phyloP scores from a whole-genome alignment of 495 filamentous ascomycete species.

The Annulohypoxylon moriforme region DNA sequence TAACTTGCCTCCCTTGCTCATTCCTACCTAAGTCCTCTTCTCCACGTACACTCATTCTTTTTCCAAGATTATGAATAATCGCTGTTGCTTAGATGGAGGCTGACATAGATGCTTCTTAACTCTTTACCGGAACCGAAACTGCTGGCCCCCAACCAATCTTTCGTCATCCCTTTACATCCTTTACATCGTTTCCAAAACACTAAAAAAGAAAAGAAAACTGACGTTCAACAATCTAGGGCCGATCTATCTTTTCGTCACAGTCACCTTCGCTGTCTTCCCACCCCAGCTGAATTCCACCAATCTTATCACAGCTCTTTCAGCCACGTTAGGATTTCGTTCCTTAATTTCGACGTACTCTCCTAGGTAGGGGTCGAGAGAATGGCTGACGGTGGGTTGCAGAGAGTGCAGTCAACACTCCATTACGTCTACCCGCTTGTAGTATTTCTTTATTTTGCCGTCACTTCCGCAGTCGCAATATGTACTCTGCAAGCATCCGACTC shows the following conservation, averaged over 20 bases:
- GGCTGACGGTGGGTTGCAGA: constrained; percentile 24
- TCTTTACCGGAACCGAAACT: constrained; percentile 7
- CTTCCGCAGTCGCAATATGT: constrained; percentile 64
- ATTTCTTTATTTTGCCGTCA: constrained; percentile 65
- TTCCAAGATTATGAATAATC: background rate
- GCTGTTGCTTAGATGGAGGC: constrained; percentile 5
- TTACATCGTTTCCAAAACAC: background rate
- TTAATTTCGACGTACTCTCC: constrained; percentile 8
- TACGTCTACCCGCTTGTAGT: constrained; percentile 67
- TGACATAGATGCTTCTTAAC: constrained; percentile 15
- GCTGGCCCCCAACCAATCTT: background rate
- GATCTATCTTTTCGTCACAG: constrained; percentile 15
- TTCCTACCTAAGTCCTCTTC: background rate
- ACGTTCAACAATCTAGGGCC: constrained; percentile 25
- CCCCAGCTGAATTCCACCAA: constrained; percentile 12
- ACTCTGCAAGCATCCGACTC: constrained; percentile 63
- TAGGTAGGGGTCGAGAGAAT: constrained; percentile 33
- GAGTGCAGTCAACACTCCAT: constrained; percentile 53
- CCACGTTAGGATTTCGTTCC: background rate
- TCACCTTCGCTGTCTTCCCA: constrained; percentile 12
- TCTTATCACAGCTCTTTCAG: background rate
- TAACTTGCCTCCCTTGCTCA: constrained; percentile 21
- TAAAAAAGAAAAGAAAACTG: constrained; percentile 10
- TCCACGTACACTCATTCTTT: background rate
- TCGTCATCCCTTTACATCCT: constrained; percentile 4